These are phyloP conservation scores for Sphaerulina musiva DNA, from an alignment of 2,329 filamentous ascomycete species.

Conservation along the genomic window DNA sequence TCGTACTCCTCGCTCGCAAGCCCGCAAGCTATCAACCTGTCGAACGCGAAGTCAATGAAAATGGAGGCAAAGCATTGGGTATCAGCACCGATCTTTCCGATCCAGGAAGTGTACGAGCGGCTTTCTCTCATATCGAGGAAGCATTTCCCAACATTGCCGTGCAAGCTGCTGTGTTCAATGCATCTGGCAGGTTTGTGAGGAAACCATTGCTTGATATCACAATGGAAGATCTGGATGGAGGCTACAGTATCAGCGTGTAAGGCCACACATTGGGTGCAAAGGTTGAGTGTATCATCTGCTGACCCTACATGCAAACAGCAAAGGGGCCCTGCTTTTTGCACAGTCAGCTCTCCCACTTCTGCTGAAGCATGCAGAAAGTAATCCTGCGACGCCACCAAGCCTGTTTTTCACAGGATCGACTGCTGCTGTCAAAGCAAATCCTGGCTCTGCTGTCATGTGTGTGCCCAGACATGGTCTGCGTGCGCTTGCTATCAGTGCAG, in stretches of 20 bases:
- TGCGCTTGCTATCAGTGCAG: conserved; percentile 65
- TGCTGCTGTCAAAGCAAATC: conserved; percentile 63
- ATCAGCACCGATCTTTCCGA: conserved; percentile 59
- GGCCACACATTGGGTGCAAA: conserved; percentile 7
- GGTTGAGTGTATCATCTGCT: too few relatives aligned
- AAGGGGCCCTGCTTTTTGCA: conserved; percentile 68
- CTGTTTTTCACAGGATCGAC: conserved; percentile 85
- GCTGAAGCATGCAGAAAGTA: conserved; percentile 49
- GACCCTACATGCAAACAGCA: conserved; percentile 34
- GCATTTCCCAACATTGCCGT: conserved; percentile 45
- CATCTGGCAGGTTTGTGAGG: conserved; percentile 49
- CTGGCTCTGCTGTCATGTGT: conserved; percentile 54
- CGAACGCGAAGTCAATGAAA: conserved; percentile 58
- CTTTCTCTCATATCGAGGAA: conserved; percentile 55
- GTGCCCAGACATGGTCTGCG: conserved; percentile 41
- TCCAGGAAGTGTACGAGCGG: conserved; percentile 47
- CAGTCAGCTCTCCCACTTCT: conserved; percentile 64
- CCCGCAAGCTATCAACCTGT: conserved; percentile 58
- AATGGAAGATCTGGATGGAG: conserved; percentile 49
- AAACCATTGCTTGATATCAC: conserved; percentile 56
- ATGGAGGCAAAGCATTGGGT: conserved; percentile 62
- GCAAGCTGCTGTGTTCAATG: conserved; percentile 64
- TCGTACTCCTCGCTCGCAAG: conserved; percentile 64
- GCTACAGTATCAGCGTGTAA: conserved; percentile 45
- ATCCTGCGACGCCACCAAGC: conserved; percentile 59